Base-by-base conservation (phyloP, 768 basidiomycete species). In the Leccinum subtestaceum region DNA sequence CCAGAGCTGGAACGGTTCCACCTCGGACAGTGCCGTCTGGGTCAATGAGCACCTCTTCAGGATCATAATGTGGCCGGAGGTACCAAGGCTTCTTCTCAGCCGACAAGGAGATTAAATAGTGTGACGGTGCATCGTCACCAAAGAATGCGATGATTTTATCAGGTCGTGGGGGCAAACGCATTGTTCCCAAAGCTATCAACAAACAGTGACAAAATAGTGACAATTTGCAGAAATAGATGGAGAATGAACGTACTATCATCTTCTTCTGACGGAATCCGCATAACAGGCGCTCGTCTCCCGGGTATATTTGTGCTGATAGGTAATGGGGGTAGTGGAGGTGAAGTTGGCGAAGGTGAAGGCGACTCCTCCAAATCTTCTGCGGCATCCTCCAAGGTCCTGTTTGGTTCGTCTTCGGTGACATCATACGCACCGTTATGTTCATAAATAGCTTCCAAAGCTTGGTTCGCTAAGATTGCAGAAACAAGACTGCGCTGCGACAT, bases 1-100 rank as follows among this genome's bases (percentile, higher is more conserved):
- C 80, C 3, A 89, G 75, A 2, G 85, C 85, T 8, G 74, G 60
- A 11, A 88, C 70, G 0, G 86, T 86, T 2, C 86, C 88, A 3
- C 84, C 88, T 48, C 82, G 77, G 50, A 89, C 81, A 36, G 76
- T 75, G 29, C 85, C 84, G 52, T 87, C 86, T 13, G 84, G 84
- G 62, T 84, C 82, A 60, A 87, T 80, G 19, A 85, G 74, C 46
- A 89, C 80, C 46, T 88, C 84, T 8, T 78, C 77, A 8, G 80
- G 76, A 52, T 74, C 76, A 67, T 85, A 85, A 56, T 81, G 81
- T 23, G 80, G 77, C 1, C 79, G 79, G 34, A 90, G 76, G 65
- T 84, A 88, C 82, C 81, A 84, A 13, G 88, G 84, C 60, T 79
- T 77, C 52, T 75, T 59, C 46, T 77, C 76, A 2, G 78, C 76